Conservation (phyloP, 345 rosid genomes). For the Salix viminalis region DNA sequence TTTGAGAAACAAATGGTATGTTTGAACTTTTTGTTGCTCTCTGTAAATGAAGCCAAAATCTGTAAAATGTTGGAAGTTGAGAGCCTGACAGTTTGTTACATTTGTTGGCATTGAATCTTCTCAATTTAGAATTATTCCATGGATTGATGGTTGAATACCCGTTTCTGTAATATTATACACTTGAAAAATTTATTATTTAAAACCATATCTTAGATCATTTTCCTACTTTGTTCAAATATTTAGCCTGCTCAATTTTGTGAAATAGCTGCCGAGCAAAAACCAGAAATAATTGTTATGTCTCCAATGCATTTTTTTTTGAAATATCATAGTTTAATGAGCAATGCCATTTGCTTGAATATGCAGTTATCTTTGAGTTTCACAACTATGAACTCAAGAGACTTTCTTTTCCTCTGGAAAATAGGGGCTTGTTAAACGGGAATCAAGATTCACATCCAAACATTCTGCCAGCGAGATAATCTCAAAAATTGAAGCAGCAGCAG, state of each 20-base stretch:
- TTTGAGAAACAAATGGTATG: constrained; percentile 96
- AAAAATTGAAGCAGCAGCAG: constrained; percentile 81
- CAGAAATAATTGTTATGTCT: not conserved
- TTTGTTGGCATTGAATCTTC: not conserved
- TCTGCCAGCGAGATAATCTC: constrained; percentile 86
- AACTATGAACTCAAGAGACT: constrained; percentile 11
- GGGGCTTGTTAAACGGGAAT: constrained; percentile 92
- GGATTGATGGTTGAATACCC: not conserved
- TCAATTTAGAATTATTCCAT: not conserved
- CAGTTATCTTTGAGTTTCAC: not conserved
- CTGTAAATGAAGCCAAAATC: not conserved
- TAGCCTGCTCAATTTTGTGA: not conserved
- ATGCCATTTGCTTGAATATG: not conserved
- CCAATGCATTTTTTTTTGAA: not conserved
- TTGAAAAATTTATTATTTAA: not conserved
- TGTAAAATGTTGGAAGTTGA: not conserved
- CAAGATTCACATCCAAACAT: constrained; percentile 82
- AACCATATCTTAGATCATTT: not conserved
- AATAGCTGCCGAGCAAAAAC: not conserved
- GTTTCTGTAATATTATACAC: not conserved
- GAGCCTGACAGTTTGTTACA: not conserved
- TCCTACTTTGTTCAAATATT: not conserved
- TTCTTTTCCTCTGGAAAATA: constrained; percentile 25
- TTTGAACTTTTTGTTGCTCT: not conserved
- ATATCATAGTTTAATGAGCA: not conserved